Evolutionary conservation across 768 basidiomycete species (phyloP), one percentile per base, ranked within the genome.

Genomic region (Kwoniella europaea): DNA sequence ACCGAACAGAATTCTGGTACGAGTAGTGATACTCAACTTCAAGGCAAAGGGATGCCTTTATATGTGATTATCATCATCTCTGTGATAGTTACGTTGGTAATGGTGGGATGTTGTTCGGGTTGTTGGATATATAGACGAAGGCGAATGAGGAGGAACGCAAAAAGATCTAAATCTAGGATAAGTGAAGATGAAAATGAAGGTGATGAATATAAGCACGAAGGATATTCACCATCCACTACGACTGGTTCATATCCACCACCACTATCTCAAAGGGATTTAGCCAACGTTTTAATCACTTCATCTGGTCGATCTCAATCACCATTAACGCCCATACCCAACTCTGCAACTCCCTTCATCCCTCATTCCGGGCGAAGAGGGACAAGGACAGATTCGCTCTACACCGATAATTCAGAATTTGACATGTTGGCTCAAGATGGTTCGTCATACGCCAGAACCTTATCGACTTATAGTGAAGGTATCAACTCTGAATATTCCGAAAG

Each of bases 401-500:
- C 71, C 41, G 71, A 72, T 59, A 61, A 68, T n/a, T 63, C 71
- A 29, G 71, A 72, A 50, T 72, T 67, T 27, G 71, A 72, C 56
- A 72, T 72, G 71, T 42, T 72, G 3, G 71, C 71, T 4, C 59
- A 67, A 20, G 71, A 72, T 50, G 71, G 71, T 27, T 63, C 59
- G 3, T 64, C 61, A 3, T 63, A 68, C 29, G 67, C 71, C 15
- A 18, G 71, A 10, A 72, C 71, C 3, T 46, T 72, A 46, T 72
- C 71, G 16, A 72, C 71, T 22, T 70, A 70, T 44, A 70, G 68
- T 42, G 68, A 70, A 29, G 63, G 63, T 24, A 57, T 65, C 22
- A 70, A 70, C 20, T 70, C 68, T 10, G 68, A 70, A 35, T 70
- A 70, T 54, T 63, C 62, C 2, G 68, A 64, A 44, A 46, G 68